Conservation (phyloP, 2,329 filamentous ascomycete species). For the Ascochyta clinopodiicola region DNA sequence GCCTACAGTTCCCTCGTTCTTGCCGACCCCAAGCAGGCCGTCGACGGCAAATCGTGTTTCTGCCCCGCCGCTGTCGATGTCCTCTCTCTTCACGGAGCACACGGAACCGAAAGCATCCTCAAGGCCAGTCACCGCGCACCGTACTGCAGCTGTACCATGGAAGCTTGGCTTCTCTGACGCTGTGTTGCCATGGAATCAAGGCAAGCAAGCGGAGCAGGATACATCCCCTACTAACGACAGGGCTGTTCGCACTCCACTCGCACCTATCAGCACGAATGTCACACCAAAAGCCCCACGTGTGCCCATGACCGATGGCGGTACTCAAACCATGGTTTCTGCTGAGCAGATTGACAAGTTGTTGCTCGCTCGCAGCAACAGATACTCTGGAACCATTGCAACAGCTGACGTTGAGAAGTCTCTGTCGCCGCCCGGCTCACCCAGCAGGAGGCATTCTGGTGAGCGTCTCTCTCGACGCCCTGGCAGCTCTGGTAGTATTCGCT, state of each 20-base stretch:
- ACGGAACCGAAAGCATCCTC: slow-evolving; percentile 39
- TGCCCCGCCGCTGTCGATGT: slow-evolving; percentile 29
- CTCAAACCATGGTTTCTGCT: slow-evolving; percentile 84
- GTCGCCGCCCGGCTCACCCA: slow-evolving; percentile 46
- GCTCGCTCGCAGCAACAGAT: slow-evolving; percentile 56
- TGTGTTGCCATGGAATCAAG: slow-evolving; percentile 56
- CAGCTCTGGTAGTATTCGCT: slow-evolving; percentile 73
- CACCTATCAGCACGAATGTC: slow-evolving; percentile 32
- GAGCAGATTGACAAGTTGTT: slow-evolving; percentile 80
- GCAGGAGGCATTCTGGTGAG: slow-evolving; percentile 37
- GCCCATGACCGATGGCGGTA: slow-evolving; percentile 70
- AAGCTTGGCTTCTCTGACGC: slow-evolving; percentile 53
- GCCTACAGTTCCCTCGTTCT: slow-evolving; percentile 41
- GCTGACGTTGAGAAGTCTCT: slow-evolving; percentile 40
- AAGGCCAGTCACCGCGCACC: slow-evolving; percentile 42
- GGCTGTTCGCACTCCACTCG: slow-evolving; percentile 33
- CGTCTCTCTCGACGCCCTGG: slow-evolving; percentile 64
- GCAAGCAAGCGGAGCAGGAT: slow-evolving; percentile 10
- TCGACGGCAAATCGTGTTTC: slow-evolving; percentile 36
- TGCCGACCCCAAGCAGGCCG: slow-evolving; percentile 41
- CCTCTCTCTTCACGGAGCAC: slow-evolving; percentile 35
- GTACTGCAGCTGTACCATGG: slow-evolving; percentile 17
- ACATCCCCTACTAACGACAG: slow-evolving; percentile 10
- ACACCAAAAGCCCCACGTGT: slow-evolving; percentile 35
- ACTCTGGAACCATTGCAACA: slow-evolving; percentile 36